These are phyloP conservation scores for Penicillium oxalicum DNA, from an alignment of 2,329 filamentous ascomycete genomes.

Conservation along the genomic window DNA sequence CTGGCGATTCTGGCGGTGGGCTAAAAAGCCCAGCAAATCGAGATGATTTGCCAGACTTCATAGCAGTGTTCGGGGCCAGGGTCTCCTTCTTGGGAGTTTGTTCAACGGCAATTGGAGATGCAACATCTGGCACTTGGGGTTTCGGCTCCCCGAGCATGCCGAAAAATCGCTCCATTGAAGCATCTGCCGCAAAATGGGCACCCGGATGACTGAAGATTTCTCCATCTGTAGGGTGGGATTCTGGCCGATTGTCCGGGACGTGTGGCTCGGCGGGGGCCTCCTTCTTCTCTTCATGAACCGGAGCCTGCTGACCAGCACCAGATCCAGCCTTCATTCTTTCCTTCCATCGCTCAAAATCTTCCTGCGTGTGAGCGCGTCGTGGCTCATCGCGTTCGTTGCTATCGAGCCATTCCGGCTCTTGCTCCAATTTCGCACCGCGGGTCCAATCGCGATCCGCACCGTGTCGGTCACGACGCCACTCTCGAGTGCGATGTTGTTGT, in stretches of 20 bases:
- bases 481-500: slow-evolving; percentile 54
- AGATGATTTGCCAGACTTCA: slow-evolving; percentile 64
- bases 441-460: slow-evolving; percentile 51
- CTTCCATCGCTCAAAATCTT: slow-evolving; percentile 94
- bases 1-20: slow-evolving; percentile 51
- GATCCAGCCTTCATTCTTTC: slow-evolving; percentile 73
- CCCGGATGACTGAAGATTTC: slow-evolving; percentile 52
- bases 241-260: slow-evolving; percentile 30
- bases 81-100: slow-evolving; percentile 41
- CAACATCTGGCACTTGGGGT: slow-evolving; percentile 35
- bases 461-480: slow-evolving; percentile 52
- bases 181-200: slow-evolving; percentile 59
- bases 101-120: slow-evolving; percentile 33
- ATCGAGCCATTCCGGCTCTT: slow-evolving; percentile 89
- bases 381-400: slow-evolving; percentile 62
- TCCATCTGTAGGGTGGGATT: slow-evolving; percentile 38
- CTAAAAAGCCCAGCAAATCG: slow-evolving; percentile 80
- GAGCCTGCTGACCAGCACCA: slow-evolving; percentile 20
- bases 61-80: slow-evolving; percentile 17
- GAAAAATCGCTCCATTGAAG: slow-evolving; percentile 73
- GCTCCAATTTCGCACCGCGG: slow-evolving; percentile 54
- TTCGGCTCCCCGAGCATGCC: slow-evolving; percentile 51
- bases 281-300: slow-evolving; percentile 42
- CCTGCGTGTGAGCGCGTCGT: slow-evolving; percentile 68
- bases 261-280: slow-evolving; percentile 27